Evolutionary conservation across 139 green algal genomes (phyloP).

Genomic region (Trebouxia sp.): DNA sequence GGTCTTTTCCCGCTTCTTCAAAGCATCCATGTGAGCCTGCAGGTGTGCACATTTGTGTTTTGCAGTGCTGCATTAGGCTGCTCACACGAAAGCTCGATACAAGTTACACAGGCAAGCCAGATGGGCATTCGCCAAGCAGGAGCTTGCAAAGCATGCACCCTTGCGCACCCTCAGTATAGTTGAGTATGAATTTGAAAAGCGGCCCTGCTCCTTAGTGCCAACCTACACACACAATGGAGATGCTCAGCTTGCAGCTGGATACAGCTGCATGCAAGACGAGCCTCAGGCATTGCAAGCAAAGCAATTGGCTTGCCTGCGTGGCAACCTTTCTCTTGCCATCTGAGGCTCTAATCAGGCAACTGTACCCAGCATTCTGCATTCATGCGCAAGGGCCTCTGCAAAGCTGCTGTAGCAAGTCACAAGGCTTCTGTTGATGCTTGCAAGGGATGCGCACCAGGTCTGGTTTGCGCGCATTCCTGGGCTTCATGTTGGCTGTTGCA

Average conservation of each 20-base stretch:
- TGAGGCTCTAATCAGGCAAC: slow-evolving; percentile 73
- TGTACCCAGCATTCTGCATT: slow-evolving; percentile 51
- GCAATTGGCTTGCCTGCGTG: slow-evolving; percentile 47
- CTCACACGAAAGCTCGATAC: no score
- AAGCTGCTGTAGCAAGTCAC: no score
- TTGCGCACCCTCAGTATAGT: slow-evolving; percentile 65
- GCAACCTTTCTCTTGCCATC: slow-evolving; percentile 86
- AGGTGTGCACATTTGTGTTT: no score
- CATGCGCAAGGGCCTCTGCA: background rate
- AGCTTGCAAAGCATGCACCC: no score
- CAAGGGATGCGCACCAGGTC: slow-evolving; percentile 27
- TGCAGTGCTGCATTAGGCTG: no score
- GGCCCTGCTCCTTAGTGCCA: slow-evolving; percentile 46
- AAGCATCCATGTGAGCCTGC: slow-evolving; percentile 63
- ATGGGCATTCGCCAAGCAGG: no score
- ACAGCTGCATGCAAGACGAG: background rate
- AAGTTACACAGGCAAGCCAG: no score
- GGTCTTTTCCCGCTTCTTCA: slow-evolving; percentile 60
- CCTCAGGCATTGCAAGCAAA: background rate
- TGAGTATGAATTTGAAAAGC: slow-evolving; percentile 63
- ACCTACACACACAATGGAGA: no score
- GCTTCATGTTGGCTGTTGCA: slow-evolving; percentile 47
- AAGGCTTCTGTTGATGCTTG: no score
- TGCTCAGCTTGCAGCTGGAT: no score
- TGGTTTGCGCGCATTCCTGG: slow-evolving; percentile 38